These are phyloP conservation scores for Nakazawaea laoshanensis DNA, from an alignment of 805 yeast species.

Conservation along the genomic window DNA sequence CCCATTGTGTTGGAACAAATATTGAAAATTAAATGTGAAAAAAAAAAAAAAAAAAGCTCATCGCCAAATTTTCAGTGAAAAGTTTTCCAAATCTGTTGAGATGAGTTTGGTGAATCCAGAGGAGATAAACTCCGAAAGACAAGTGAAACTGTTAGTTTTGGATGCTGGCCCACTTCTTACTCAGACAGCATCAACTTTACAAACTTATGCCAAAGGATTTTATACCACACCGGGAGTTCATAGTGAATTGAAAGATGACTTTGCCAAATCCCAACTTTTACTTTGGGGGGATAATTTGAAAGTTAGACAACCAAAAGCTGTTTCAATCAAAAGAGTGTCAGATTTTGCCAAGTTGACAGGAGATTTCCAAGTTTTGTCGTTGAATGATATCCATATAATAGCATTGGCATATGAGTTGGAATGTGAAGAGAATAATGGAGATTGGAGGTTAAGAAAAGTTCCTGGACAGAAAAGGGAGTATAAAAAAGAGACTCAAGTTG, in stretches of 20 bases:
- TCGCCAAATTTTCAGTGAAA: too few species aligned
- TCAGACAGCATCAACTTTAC: conserved; percentile 67
- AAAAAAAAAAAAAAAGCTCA: too few species aligned
- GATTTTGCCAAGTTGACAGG: conserved; percentile 85
- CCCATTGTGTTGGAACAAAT: conserved; percentile 20
- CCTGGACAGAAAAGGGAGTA: conserved; percentile 55
- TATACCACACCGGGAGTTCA: conserved; percentile 90
- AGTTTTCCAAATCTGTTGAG: neutral
- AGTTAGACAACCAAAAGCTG: conserved; percentile 70
- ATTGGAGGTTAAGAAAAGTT: conserved; percentile 56
- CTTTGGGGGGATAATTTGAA: conserved; percentile 71
- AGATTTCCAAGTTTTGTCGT: conserved; percentile 79
- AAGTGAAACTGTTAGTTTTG: conserved; percentile 56
- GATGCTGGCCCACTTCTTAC: conserved; percentile 96
- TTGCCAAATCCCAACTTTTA: conserved; percentile 67
- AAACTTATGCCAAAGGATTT: conserved; percentile 61
- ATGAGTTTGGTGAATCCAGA: conserved; percentile 9
- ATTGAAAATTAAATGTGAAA: too few species aligned
- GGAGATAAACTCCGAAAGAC: conserved; percentile 11
- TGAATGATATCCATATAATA: conserved; percentile 86
- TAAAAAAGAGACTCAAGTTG: conserved; percentile 16
- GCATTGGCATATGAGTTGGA: conserved; percentile 90
- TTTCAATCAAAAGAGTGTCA: conserved; percentile 53
- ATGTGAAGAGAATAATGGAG: conserved; percentile 58
- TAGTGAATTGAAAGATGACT: conserved; percentile 79